phyloP scores from a whole-genome alignment of 176 grass and related monocot species.

The Hsuehochloa calcarea region DNA sequence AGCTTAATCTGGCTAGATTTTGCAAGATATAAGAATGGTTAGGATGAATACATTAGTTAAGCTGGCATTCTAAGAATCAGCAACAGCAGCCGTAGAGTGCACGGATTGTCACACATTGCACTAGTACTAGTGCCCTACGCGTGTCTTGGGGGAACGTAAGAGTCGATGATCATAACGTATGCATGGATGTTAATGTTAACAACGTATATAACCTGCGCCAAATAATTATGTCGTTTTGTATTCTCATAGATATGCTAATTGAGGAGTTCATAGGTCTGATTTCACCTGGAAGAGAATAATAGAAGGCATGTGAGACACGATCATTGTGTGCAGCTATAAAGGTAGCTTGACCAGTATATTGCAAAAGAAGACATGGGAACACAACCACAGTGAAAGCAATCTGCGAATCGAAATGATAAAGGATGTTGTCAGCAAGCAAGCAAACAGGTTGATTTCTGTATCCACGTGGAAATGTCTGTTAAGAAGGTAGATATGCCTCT shows the following conservation, averaged over 20 bases:
- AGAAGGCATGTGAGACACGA: conserved; percentile 50
- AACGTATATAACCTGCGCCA: conserved; percentile 15
- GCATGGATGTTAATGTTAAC: no score
- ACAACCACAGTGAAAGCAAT: conserved; percentile 78
- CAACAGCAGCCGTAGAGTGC: background rate
- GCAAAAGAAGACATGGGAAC: conserved; percentile 83
- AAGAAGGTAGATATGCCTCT: background rate
- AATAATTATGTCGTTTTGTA: background rate
- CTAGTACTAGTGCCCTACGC: no score
- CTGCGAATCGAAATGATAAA: conserved; percentile 31
- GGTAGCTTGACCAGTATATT: conserved; percentile 88
- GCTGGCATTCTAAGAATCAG: background rate
- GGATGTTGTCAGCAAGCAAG: background rate
- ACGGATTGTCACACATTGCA: background rate
- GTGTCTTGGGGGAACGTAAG: no score
- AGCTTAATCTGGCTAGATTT: background rate
- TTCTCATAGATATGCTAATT: background rate
- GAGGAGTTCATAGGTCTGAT: background rate
- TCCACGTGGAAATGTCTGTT: background rate
- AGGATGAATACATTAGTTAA: background rate
- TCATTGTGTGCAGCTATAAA: conserved; percentile 46
- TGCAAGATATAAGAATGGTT: background rate
- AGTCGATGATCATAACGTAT: no score
- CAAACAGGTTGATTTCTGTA: background rate
- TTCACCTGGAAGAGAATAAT: conserved; percentile 70